Base-by-base conservation (phyloP, 2,329 filamentous ascomycete species). In the Akanthomyces uredinophilus region DNA sequence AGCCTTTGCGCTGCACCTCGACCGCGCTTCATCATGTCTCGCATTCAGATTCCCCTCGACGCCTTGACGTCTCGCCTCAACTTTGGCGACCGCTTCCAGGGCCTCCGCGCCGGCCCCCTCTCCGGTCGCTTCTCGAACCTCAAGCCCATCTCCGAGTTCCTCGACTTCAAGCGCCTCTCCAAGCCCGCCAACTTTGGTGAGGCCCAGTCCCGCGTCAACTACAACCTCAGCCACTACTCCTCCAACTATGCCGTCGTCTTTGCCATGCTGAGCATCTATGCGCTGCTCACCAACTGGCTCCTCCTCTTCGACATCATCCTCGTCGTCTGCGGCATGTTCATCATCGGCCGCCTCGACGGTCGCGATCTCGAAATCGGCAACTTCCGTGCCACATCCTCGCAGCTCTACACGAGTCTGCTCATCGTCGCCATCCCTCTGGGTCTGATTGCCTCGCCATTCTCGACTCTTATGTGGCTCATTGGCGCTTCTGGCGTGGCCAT, bases 171-270 rank as follows among this genome's bases (percentile, higher is more conserved):
- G 86, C 92, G 93, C 69, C 71, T 99, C 62, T 96, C 92, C 68
- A 99, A 98, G 81, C 95, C 95, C 32, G 86, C 85, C 73, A 96
- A 96, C 80, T 97, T 98, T 71, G 81, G 81, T 67, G 93, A 97
- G 77, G 87, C 92, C 66, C 94, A 98, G 78, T 92, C 89, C 69
- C 87, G 94, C 67, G 88, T 96, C 79, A 96, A 96, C 83, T 97
- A 97, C 87, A 99, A 99, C 78, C 80, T 99, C 67, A 87, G 90
- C 75, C 90, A 98, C 81, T 99, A 96, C 83, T 96, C 92, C 65
- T 97, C 92, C 88, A 99, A 99, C 82, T 99, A 99, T 84, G 89
- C 90, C 68, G 89, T 90, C 66, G 86, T 98, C 70, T 96, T 98
- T 74, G 82, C 90, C 70, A 96, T 99, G 88, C 88, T 99, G 72